Evolutionary conservation across 2,329 filamentous ascomycete genomes (phyloP).

Genomic region (Penicillium occitanis): DNA sequence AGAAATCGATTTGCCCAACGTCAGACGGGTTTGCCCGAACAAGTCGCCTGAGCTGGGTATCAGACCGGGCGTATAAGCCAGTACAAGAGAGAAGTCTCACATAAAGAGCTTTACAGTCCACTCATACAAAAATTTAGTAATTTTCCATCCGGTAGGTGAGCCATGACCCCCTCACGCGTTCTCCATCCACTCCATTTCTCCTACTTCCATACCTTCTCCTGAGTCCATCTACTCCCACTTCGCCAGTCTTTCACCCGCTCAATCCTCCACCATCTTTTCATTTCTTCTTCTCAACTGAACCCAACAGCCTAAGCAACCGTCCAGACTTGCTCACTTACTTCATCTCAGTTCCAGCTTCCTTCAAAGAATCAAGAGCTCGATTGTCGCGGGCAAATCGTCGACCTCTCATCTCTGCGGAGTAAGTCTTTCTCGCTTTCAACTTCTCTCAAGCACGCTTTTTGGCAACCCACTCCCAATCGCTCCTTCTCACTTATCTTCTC

Average conservation of each 20-base stretch:
- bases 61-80: neutral
- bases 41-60: neutral
- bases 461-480: neutral
- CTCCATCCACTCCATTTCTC: neutral
- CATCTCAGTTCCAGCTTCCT: neutral
- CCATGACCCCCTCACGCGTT: neutral
- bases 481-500: neutral
- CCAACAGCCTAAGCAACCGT: neutral
- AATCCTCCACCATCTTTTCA: neutral
- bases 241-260: neutral
- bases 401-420: neutral
- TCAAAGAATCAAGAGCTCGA: neutral
- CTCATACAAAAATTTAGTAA: no score
- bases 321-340: neutral
- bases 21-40: neutral
- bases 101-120: neutral
- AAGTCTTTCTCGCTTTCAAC: constrained; percentile 4
- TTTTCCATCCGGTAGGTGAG: neutral
- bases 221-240: neutral
- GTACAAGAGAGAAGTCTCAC: neutral
- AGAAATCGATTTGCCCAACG: neutral
- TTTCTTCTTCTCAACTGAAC: neutral
- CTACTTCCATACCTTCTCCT: neutral
- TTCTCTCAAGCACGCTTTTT: neutral
- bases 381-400: neutral